Percentiles rank a stretch among this genome's conserved stretches.
Conservation (phyloP, 305 asterid species). For the Plantago coronopus region DNA sequence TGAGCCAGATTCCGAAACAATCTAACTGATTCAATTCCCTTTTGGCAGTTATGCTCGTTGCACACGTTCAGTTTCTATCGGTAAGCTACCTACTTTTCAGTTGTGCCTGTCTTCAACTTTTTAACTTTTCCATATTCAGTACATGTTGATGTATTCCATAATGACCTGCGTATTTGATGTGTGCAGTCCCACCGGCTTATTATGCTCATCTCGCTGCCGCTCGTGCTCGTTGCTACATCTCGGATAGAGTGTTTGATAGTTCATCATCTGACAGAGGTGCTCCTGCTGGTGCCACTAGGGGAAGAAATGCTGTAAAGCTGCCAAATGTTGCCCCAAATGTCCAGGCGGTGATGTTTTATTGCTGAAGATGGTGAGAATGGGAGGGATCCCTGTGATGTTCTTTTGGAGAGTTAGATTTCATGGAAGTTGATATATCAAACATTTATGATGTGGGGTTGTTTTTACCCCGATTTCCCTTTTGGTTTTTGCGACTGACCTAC, state of each 20-base stretch:
- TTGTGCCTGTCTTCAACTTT: neutral
- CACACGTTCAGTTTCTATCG: conserved; percentile 74
- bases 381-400: neutral
- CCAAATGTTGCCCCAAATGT: conserved; percentile 31
- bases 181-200: conserved; percentile 85
- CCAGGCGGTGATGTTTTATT: conserved; percentile 72
- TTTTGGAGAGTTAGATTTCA: too few species aligned
- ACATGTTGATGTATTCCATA: neutral
- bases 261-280: conserved; percentile 46
- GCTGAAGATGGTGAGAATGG: conserved; percentile 27
- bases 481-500: too few species aligned
- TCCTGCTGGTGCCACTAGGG: conserved; percentile 35
- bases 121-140: neutral
- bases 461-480: too few species aligned
- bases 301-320: neutral
- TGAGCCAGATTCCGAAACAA: too few species aligned
- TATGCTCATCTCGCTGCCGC: conserved; percentile 84
- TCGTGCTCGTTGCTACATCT: conserved; percentile 65
- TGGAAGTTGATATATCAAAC: too few species aligned
- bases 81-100: conserved; percentile 31
- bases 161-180: neutral
- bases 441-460: too few species aligned
- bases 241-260: conserved; percentile 39
- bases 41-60: conserved; percentile 68
- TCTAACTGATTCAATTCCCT: neutral